Evolutionary conservation across 352 stramenopile species (phyloP), one percentile per base, ranked within the genome.

Genomic region (Globisporangium yorkense): DNA sequence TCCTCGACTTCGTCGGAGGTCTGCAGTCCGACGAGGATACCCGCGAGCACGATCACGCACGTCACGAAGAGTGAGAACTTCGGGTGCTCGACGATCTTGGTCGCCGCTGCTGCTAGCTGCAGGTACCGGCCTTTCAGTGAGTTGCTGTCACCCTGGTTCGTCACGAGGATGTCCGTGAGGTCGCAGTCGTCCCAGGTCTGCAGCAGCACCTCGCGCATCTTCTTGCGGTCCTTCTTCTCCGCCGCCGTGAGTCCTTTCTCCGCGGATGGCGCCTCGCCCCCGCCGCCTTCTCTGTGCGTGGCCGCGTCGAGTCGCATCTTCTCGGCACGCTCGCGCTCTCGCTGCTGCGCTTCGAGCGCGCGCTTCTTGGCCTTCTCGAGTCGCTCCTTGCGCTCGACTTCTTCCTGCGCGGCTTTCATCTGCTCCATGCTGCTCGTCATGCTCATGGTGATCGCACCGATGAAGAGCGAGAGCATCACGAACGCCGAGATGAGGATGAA

Each of bases 371-470:
- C 76, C 46, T 90, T 90, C 61, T 85, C 65, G 10, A 84, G 56
- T 21, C 80, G 64, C 51, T 78, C 68, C 54, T 85, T 90, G 1
- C 61, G 50, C 56, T 90, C 80, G 0, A 65, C 59, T 66, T 92
- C 81, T 61, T 94, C 82, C 15, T 89, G 71, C 7, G 67, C 73
- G 31, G 67, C 71, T 59, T 95, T 95, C 80, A 95, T 94, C 18
- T 85, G 57, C 62, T 94, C 83, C 86, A 96, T 95, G 40, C 80
- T 92, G 59, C 95, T 68, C 10, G 85, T 94, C 87, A 96, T 96
- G 49, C 74, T 88, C 87, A 96, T 95, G 7, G 87, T 96, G 52
- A 96, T 92, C 51, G 87, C 84, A 76, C 87, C 87, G 56, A 96
- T 92, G 57, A 96, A 95, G 50, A 96, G 83, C 45, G 79, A 92